A percentile compares a stretch with the other conserved stretches of the same genome.
These are phyloP conservation scores for Clohesyomyces aquaticus DNA, from an alignment of 495 filamentous ascomycete species.

Conservation along the genomic window DNA sequence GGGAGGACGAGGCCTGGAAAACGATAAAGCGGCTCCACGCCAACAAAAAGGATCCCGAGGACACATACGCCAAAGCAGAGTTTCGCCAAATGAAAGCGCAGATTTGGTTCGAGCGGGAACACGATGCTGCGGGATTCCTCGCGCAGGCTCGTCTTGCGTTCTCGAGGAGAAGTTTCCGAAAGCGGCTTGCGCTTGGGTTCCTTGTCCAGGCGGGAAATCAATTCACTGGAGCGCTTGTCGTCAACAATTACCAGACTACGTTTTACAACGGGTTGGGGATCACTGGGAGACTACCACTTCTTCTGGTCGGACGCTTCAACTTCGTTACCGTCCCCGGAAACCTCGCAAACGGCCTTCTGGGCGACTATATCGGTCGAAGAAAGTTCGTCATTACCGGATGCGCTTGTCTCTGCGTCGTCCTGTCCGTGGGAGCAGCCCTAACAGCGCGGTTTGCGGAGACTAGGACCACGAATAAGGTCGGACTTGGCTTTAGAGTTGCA, in stretches of 20 bases:
- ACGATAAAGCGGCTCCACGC: slow-evolving; percentile 25
- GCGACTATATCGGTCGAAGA: slow-evolving; percentile 35
- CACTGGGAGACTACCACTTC: slow-evolving; percentile 16
- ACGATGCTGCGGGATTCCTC: slow-evolving; percentile 25
- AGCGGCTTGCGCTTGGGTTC: slow-evolving; percentile 11
- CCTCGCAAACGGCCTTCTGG: slow-evolving; percentile 31
- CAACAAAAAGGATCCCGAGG: slow-evolving; percentile 33
- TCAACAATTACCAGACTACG: slow-evolving; percentile 27
- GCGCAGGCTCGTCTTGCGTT: slow-evolving; percentile 21
- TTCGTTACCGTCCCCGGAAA: slow-evolving; percentile 25
- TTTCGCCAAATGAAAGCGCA: slow-evolving; percentile 36
- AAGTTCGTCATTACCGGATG: slow-evolving; percentile 29
- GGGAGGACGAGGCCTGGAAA: slow-evolving; percentile 34
- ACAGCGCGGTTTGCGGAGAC: slow-evolving; percentile 24
- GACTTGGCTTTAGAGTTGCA: slow-evolving; percentile 24
- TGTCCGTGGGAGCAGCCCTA: slow-evolving; percentile 24
- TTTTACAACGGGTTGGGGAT: slow-evolving; percentile 27
- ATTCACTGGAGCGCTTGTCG: slow-evolving; percentile 11
- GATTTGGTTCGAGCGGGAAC: slow-evolving; percentile 29
- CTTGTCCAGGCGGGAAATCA: slow-evolving; percentile 19
- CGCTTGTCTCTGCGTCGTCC: slow-evolving; percentile 12
- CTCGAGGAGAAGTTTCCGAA: slow-evolving; percentile 20
- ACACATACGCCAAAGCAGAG: slow-evolving; percentile 33
- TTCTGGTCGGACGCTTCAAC: slow-evolving; percentile 25
- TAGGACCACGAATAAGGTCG: slow-evolving; percentile 17